Evolutionary conservation across 2,329 filamentous ascomycete genomes (phyloP).

Genomic region (Zymoseptoria brevis): DNA sequence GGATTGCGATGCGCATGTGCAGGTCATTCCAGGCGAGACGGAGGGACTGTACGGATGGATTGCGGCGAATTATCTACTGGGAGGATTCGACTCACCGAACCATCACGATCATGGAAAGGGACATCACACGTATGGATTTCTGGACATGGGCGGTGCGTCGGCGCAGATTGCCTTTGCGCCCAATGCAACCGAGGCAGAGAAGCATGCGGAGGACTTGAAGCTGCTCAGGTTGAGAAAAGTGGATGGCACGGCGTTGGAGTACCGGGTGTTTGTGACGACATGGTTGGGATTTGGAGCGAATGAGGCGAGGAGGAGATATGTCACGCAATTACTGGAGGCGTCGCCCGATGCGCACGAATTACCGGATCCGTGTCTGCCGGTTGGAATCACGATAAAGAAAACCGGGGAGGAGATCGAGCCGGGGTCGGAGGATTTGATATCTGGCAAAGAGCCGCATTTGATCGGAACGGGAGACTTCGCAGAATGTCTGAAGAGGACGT

Average conservation of each 20-base stretch:
- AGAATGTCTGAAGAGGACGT: slow-evolving; percentile 73
- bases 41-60: slow-evolving; percentile 97
- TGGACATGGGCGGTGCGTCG: slow-evolving; percentile 97
- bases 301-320: slow-evolving; percentile 75
- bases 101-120: slow-evolving; percentile 73
- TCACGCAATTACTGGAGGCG: slow-evolving; percentile 65
- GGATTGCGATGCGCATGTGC: slow-evolving; percentile 83
- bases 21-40: slow-evolving; percentile 91
- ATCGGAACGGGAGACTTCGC: slow-evolving; percentile 81
- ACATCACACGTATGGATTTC: slow-evolving; percentile 91
- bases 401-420: slow-evolving; percentile 53
- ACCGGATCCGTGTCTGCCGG: slow-evolving; percentile 84
- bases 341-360: slow-evolving; percentile 63
- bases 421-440: slow-evolving; percentile 35
- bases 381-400: slow-evolving; percentile 64
- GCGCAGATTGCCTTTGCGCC: slow-evolving; percentile 97
- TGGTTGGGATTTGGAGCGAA: slow-evolving; percentile 98
- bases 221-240: slow-evolving; percentile 76
- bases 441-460: slow-evolving; percentile 46
- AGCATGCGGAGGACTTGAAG: slow-evolving; percentile 83
- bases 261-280: slow-evolving; percentile 87
- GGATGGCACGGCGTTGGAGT: slow-evolving; percentile 68
- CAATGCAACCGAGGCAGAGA: slow-evolving; percentile 80
- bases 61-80: slow-evolving; percentile 88
- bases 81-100: slow-evolving; percentile 73